Conservation (phyloP, 2,329 filamentous ascomycete genomes). For the Talaromyces sp. region DNA sequence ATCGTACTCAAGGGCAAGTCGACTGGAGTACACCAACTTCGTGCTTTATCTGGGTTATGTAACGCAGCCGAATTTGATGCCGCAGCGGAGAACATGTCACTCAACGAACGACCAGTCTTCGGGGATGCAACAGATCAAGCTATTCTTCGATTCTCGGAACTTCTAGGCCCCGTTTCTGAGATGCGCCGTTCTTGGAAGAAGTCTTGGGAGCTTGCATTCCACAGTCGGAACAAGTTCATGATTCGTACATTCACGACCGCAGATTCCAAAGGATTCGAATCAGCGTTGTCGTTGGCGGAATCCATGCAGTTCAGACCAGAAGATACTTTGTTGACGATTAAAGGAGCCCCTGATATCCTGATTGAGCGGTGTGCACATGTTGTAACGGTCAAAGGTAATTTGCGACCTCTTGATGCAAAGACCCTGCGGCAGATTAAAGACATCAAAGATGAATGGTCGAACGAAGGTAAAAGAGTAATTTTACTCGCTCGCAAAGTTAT, state of each 20-base stretch:
- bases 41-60: conserved; percentile 62
- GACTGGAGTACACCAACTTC: conserved; percentile 50
- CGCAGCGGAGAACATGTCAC: conserved; percentile 55
- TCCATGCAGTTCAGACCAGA: not conserved
- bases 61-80: conserved; percentile 74
- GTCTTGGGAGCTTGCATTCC: conserved; percentile 67
- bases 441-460: conserved; percentile 66
- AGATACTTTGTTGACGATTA: conserved; percentile 63
- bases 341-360: conserved; percentile 72
- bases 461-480: conserved; percentile 64
- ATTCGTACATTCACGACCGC: conserved; percentile 55
- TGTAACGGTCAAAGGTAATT: conserved; percentile 54
- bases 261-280: conserved; percentile 19
- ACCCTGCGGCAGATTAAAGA: conserved; percentile 50
- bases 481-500: conserved; percentile 61
- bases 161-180: conserved; percentile 57
- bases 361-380: conserved; percentile 60
- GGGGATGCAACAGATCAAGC: conserved; percentile 76
- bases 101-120: conserved; percentile 62
- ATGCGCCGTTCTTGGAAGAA: conserved; percentile 62
- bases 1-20: conserved; percentile 27
- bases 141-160: conserved; percentile 67
- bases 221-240: conserved; percentile 83
- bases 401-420: conserved; percentile 48
- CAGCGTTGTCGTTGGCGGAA: conserved; percentile 28